Evolutionary conservation across 2,329 filamentous ascomycete genomes (phyloP), one percentile per base, ranked within the genome.

Genomic region (Chaetomiaceae sp.): DNA sequence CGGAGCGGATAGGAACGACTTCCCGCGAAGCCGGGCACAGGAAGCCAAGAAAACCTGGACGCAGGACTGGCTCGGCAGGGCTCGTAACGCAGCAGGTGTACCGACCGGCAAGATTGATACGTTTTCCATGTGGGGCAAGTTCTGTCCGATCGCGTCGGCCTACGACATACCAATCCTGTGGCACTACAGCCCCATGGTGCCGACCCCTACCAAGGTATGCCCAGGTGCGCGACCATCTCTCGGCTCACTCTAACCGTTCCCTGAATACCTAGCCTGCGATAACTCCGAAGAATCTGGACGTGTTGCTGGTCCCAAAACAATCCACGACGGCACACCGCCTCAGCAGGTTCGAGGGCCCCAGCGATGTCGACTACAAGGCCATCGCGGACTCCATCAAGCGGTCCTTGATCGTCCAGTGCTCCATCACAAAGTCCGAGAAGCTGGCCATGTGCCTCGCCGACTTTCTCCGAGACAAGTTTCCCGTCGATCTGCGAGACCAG

Each of bases 1-100:
- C 7, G 34, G 36, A 15, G 15, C 43, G 1, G 47, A 51, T 17
- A 17, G 33, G 33, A 37, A 44, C 4, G 3, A 23, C 7, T 55
- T 48, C 15, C 53, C 53, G 1, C 48, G 37, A 20, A 52, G 53
- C 17, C 53, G 43, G 14, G 51, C 48, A 12, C 53, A 55, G 19
- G 48, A 51, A 34, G 27, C 37, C 11, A 55, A 55, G 31, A 48
- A 48, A 37, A 29, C 49, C 2, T 55, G 53, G 53, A 55, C 53
- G 5, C 43, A 45, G 23, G 53, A 55, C 48, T 55, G 53, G 53
- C 42, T 54, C 17, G 44, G 19, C 3, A 52, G 49, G 22, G 15
- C 37, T 9, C 23, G 37, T 15, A 34, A 29, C 19, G 17, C 40
- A 4, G 23, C 51, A 5, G 43, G 23, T 12, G 37, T 17, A 6